These are phyloP conservation scores for Pelargonium cotyledonis DNA, from an alignment of 441 rosid species.

Conservation along the genomic window DNA sequence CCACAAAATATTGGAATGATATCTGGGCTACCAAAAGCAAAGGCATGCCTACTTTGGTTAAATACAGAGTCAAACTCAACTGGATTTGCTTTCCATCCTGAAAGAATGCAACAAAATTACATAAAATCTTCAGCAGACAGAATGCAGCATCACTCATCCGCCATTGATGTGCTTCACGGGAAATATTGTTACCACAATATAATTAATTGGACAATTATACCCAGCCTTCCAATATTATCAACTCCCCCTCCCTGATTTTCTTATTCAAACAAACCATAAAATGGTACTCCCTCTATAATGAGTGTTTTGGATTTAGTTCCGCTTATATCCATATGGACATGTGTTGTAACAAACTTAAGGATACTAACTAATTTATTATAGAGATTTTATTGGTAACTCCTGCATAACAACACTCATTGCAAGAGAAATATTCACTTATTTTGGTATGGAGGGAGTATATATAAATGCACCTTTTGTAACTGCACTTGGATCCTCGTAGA, in stretches of 20 bases:
- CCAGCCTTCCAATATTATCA: constrained; percentile 2
- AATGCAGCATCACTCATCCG: constrained; percentile 1
- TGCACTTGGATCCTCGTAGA: constrained; percentile 98
- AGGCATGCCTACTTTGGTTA: constrained; percentile 75
- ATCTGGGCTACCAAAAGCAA: constrained; percentile 92
- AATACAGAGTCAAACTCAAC: constrained; percentile 96
- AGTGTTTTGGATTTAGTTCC: too few species aligned
- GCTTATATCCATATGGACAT: too few species aligned
- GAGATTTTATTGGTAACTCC: too few species aligned
- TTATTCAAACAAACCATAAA: neutral
- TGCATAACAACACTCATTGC: too few species aligned
- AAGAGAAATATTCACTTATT: too few species aligned
- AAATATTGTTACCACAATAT: constrained; percentile 9
- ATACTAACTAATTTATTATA: too few species aligned
- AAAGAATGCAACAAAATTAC: constrained; percentile 20
- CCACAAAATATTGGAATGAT: constrained; percentile 90
- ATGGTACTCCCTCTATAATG: neutral
- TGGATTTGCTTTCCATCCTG: constrained; percentile 99
- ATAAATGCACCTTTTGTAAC: constrained; percentile 64
- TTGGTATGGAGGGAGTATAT: too few species aligned
- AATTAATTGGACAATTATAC: neutral
- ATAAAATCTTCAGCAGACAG: constrained; percentile 11
- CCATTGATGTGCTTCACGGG: constrained; percentile 5
- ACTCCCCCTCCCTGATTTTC: neutral
- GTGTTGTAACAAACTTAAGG: too few species aligned